Evolutionary conservation across 2,329 filamentous ascomycete species (phyloP).

Genomic region (Allantophomopsis lycopodina): DNA sequence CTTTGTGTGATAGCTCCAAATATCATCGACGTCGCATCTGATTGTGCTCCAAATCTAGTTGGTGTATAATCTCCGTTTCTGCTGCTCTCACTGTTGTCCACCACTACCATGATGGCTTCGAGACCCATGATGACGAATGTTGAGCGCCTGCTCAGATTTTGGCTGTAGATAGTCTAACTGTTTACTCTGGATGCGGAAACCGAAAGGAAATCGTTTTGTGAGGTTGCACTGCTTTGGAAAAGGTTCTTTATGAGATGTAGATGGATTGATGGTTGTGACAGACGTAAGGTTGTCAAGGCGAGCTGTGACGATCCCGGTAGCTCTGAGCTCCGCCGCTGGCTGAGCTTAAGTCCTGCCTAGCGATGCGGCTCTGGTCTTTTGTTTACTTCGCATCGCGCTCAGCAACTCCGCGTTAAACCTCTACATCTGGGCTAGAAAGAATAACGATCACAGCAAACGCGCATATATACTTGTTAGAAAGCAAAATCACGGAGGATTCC

Average conservation of each 20-base stretch:
- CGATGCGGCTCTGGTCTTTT: conserved; percentile 17
- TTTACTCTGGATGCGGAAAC: too few relatives aligned
- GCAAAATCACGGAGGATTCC: background rate
- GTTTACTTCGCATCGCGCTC: conserved; percentile 21
- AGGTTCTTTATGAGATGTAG: too few relatives aligned
- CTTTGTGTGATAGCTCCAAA: conserved; percentile 92
- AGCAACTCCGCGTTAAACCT: too few relatives aligned
- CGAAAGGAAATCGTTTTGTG: too few relatives aligned
- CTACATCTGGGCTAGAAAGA: too few relatives aligned
- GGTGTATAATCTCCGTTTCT: conserved; percentile 90
- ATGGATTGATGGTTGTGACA: too few relatives aligned
- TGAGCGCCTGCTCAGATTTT: too few relatives aligned
- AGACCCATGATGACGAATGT: conserved; percentile 62
- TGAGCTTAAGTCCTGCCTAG: conserved; percentile 5
- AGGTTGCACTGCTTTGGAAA: too few relatives aligned
- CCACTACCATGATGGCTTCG: conserved; percentile 98
- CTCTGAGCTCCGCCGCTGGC: conserved; percentile 4
- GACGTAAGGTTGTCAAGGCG: too few relatives aligned
- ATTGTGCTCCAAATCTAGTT: conserved; percentile 90
- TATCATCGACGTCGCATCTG: conserved; percentile 86
- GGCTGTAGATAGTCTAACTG: too few relatives aligned
- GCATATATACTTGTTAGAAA: too few relatives aligned
- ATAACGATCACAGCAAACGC: too few relatives aligned
- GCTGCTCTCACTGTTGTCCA: conserved; percentile 98
- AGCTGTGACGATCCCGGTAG: conserved; percentile 8